Evolutionary conservation across 371 early-diverging fungal species (phyloP), one percentile per base, ranked within the genome.

Genomic region (Rhizopus sp.): DNA sequence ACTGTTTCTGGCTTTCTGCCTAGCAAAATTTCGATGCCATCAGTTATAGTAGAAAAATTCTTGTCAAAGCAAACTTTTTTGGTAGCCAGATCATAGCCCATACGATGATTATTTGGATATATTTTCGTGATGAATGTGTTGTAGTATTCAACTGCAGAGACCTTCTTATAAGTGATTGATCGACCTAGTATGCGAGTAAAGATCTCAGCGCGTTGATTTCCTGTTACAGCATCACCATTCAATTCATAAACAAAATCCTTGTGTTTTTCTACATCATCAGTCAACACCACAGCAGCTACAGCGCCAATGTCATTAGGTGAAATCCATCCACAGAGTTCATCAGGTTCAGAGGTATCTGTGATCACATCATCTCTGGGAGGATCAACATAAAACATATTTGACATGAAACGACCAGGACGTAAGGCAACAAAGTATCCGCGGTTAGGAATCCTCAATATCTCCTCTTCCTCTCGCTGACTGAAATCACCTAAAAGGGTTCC

Each of bases 271-370:
- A 60, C 34, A 35, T 48, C 39, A 5, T 65, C 65, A 6, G 32
- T 29, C 7, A 65, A 10, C 9, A 65, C 46, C 34, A 50, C 52
- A 12, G 56, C 60, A 7, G 65, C 65, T 13, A 65, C 13, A 16
- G 50, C 51, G n/a, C 51, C 65, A 56, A 60, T 56, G n/a, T 65
- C 65, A 8, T 35, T 53, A 12, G 58, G 38, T 8, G 54, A 58
- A 3, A 58, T 53, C 33, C 17, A 50, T 9, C 17, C 37, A 17
- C 37, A 29, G 2, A 9, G 4, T 4, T 13, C 44, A 4, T 44
- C 44, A n/a, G 44, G n/a, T 4, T 15, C n/a, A 4, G 23, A 15
- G 23, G 15, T 29, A 44, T 44, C 44, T 17, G 7, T 17, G 17
- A 44, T 29, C 15, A 3, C 9, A 13, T 46, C 34, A 8, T 44